These are phyloP conservation scores for Pichia sp. DNA, from an alignment of 1,139 yeast genomes.

Conservation along the genomic window DNA sequence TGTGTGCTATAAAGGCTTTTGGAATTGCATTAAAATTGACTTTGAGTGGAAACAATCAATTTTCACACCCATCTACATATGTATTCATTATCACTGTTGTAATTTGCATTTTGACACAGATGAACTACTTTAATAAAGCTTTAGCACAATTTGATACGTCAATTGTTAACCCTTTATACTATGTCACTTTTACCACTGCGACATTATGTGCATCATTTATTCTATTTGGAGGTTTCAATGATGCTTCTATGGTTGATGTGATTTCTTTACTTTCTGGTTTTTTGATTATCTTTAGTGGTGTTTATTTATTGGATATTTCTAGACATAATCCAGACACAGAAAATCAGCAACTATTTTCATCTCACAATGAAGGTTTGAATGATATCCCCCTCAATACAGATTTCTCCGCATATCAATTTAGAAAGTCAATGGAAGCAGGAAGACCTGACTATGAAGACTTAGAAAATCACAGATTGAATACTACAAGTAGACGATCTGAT, in stretches of 20 bases:
- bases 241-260: conserved; percentile 71
- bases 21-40: conserved; percentile 89
- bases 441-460: conserved; percentile 35
- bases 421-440: conserved; percentile 55
- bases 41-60: conserved; percentile 82
- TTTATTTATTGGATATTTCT: conserved; percentile 71
- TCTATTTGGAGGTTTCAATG: conserved; percentile 80
- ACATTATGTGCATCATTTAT: conserved; percentile 83
- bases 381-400: conserved; percentile 83
- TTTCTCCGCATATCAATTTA: conserved; percentile 61
- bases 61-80: conserved; percentile 77
- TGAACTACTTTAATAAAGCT: conserved; percentile 92
- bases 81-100: conserved; percentile 73
- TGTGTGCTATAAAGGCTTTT: conserved; percentile 88
- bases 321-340: conserved; percentile 49
- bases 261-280: conserved; percentile 85
- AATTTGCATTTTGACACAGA: conserved; percentile 78
- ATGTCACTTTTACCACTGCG: conserved; percentile 86
- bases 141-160: conserved; percentile 90
- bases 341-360: conserved; percentile 33
- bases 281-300: conserved; percentile 81
- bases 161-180: conserved; percentile 83
- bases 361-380: conserved; percentile 46
- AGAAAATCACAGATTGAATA: conserved; percentile 38
- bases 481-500: conserved; percentile 51